phyloP scores from a whole-genome alignment of 2,329 filamentous ascomycete species.

The Zymoseptoria passerinii region DNA sequence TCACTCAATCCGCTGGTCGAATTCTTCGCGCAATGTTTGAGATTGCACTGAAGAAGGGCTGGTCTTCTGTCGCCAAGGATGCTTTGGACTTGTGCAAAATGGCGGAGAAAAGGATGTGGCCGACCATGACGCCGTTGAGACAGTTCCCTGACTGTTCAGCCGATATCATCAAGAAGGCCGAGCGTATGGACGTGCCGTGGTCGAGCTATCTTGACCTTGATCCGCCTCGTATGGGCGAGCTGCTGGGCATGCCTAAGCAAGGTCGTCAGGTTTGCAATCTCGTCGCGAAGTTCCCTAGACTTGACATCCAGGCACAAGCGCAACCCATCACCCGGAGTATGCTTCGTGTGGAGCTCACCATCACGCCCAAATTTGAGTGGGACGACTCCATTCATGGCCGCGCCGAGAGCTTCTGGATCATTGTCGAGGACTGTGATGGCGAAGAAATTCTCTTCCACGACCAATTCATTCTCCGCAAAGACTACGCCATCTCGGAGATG shows the following conservation, averaged over 20 bases:
- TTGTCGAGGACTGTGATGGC: conserved; percentile 95
- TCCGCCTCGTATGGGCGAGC: conserved; percentile 89
- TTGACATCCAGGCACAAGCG: conserved; percentile 87
- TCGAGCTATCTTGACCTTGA: conserved; percentile 91
- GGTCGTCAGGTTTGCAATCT: conserved; percentile 78
- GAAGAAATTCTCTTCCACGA: conserved; percentile 94
- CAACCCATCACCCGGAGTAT: conserved; percentile 92
- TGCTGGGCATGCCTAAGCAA: conserved; percentile 81
- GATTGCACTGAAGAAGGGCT: conserved; percentile 94
- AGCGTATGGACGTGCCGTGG: conserved; percentile 92
- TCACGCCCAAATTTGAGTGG: conserved; percentile 94
- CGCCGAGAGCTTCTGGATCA: conserved; percentile 91
- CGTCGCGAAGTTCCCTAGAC: conserved; percentile 83
- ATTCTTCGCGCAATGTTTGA: conserved; percentile 94
- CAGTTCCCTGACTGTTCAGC: conserved; percentile 77
- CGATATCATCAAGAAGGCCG: conserved; percentile 84
- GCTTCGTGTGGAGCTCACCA: conserved; percentile 79
- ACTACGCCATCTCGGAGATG: conserved; percentile 75
- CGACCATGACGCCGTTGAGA: conserved; percentile 90
- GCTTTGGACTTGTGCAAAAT: conserved; percentile 95
- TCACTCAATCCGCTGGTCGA: conserved; percentile 94
- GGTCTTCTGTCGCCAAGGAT: conserved; percentile 85
- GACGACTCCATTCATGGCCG: conserved; percentile 80
- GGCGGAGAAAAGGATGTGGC: conserved; percentile 99
- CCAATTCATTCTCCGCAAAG: conserved; percentile 81